phyloP scores from a whole-genome alignment of 495 filamentous ascomycete species.

The Alectoria sarmentosa region DNA sequence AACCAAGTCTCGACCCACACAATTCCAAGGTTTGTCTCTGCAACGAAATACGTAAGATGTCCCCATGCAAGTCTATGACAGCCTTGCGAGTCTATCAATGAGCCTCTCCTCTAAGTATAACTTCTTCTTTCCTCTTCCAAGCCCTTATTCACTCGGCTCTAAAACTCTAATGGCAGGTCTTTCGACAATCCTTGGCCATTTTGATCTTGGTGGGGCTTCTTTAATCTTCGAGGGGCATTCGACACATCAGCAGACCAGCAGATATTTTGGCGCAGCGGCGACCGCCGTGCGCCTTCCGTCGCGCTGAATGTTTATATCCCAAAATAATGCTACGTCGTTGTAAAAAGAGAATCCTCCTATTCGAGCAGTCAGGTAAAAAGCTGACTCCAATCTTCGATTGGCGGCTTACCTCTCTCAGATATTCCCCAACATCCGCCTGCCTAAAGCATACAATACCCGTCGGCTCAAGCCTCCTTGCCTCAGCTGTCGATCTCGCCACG shows the following conservation, averaged over 20 bases:
- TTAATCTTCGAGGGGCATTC: not conserved
- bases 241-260: not conserved
- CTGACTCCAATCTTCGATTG: not conserved
- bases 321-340: conserved; percentile 33
- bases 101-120: not conserved
- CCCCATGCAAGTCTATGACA: not conserved
- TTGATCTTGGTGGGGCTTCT: not conserved
- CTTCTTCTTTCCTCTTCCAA: not conserved
- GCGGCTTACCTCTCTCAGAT: conserved; percentile 63
- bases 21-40: not conserved
- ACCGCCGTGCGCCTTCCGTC: not conserved
- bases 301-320: not conserved
- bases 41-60: no score
- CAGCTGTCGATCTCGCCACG: conserved; percentile 72
- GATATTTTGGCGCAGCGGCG: not conserved
- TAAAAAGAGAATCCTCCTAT: conserved; percentile 45
- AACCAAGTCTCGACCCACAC: not conserved
- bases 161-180: not conserved
- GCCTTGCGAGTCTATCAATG: not conserved
- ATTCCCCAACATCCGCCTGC: conserved; percentile 88
- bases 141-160: not conserved
- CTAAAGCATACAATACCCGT: conserved; percentile 80
- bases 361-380: conserved; percentile 22
- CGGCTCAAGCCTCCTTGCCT: conserved; percentile 74
- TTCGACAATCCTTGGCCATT: not conserved